phyloP scores from a whole-genome alignment of 2,329 filamentous ascomycete species.

The Diatrype stigma region DNA sequence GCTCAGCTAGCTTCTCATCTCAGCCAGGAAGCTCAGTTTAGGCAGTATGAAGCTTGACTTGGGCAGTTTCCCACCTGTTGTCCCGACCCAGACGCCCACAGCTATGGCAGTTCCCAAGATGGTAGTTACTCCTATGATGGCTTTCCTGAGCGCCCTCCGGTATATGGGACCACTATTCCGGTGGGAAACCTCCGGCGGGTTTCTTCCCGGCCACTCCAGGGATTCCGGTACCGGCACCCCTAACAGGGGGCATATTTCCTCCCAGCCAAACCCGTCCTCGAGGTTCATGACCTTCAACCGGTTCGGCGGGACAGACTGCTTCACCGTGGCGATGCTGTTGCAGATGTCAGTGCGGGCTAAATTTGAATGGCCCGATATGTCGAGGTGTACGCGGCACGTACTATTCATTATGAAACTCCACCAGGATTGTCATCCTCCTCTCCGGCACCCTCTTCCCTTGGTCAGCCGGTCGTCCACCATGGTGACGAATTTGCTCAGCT shows the following conservation, averaged over 20 bases:
- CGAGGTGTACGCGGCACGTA: conserved; percentile 5
- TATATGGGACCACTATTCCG: conserved; percentile 15
- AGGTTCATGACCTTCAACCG: conserved; percentile 23
- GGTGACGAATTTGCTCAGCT: conserved; percentile 5
- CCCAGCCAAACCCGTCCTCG: conserved; percentile 25
- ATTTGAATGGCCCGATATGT: too few species aligned
- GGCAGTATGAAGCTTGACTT: neutral
- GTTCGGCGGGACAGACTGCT: conserved; percentile 20
- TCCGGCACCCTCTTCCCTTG: conserved; percentile 17
- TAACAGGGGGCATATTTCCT: conserved; percentile 23
- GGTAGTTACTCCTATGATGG: conserved; percentile 12
- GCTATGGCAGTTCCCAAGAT: conserved; percentile 13
- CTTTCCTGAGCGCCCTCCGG: conserved; percentile 24
- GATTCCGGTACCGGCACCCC: conserved; percentile 18
- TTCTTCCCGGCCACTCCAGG: conserved; percentile 18
- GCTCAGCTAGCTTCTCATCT: neutral
- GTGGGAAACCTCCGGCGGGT: conserved; percentile 21
- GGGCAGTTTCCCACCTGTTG: conserved; percentile 5
- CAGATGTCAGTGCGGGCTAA: neutral
- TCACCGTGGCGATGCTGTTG: conserved; percentile 24
- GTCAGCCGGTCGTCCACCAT: conserved; percentile 4
- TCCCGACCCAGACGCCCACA: conserved; percentile 17
- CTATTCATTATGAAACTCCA: conserved; percentile 22
- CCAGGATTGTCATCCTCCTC: conserved; percentile 12
- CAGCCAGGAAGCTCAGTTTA: too few species aligned